Base-by-base conservation (phyloP, 2,329 filamentous ascomycete genomes). In the Ascochyta pisi region DNA sequence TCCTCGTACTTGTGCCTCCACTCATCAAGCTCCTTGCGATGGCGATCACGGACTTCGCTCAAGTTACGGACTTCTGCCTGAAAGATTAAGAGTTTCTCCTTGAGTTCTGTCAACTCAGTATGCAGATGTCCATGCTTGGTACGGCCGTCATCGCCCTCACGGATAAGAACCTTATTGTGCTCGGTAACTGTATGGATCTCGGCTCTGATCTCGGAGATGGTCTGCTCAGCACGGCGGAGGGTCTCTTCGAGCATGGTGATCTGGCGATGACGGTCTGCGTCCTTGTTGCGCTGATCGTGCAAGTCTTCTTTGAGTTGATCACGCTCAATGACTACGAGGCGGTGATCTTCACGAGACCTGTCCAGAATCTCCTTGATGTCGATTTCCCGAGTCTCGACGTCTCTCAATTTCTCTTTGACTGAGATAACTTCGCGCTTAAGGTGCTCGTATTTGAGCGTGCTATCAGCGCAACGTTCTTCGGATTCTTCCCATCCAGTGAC, bases 1-100 rank as follows among this genome's bases (percentile, higher is more conserved):
- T 65, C 63, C 23, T 67, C 63, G 34, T 68, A 68, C 51, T 67
- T 68, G 56, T 63, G 59, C 38, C 61, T 64, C 65, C 64, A 66
- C 23, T 60, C 61, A 43, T 59, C 52, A 10, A 67, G 54, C 22
- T 68, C 65, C 23, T 58, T 57, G 34, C 59, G 57, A 7, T 57
- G 57, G 42, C 64, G 65, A 34, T 67, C 63, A 10, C 64, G 63
- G 0, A 55, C 61, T 22, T 63, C 61, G 8, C 58, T 61, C 12
- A 67, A 34, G 47, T 51, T 62, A 39, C 57, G 61, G n/a, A 65
- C 62, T n/a, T 68, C 63, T 8, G 63, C 53, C 29, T 68, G 61
- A 41, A 63, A 58, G 12, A 67, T 46, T 3, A 61, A 33, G 8
- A 66, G 50, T 33, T 58, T 62, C 22, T 66, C 63, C 13, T 55